Base-by-base conservation (phyloP, 1,139 yeast genomes). In the Komagataea norvegica region DNA sequence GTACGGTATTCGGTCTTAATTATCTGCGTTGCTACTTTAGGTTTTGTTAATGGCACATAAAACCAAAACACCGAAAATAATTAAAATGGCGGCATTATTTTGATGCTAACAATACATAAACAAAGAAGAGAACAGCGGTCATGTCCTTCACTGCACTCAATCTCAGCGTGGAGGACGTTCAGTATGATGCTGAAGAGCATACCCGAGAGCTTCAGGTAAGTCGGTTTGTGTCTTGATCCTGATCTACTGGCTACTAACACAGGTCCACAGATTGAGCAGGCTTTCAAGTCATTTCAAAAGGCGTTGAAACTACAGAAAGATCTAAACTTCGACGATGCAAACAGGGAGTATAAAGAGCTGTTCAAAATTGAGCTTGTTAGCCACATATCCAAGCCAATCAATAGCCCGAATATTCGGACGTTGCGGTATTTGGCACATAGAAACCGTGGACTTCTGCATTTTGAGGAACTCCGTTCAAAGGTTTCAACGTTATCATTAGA, bases 101-200 rank as follows among this genome's bases (percentile, higher is more conserved):
- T n/a, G n/a, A n/a, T n/a, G n/a, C n/a, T n/a, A n/a, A n/a, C n/a
- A n/a, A n/a, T n/a, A n/a, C n/a, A n/a, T n/a, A n/a, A n/a, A n/a
- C n/a, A n/a, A n/a, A n/a, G n/a, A n/a, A n/a, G n/a, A n/a, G n/a
- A n/a, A 15, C 13, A 9, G 11, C 4, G 27, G 54, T 60, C 83
- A 82, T 93, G 32, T 70, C 79, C 8, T 91, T 91, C 58, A 72
- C 78, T 20, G 95, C 97, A 3, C 68, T 89, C 33, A 91, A 91
- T 55, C 62, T 81, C 35, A 72, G 75, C 33, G 89, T 81, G 43
- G 94, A 86, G 53, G 84, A 81, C 33, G 62, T 73, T 9, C 74
- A 70, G 37, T 64, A 74, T 33, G 94, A 85, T 46, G 75, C 74
- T 8, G 96, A 88, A 48, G 91, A 87, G 48, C 95, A 88, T 52